These are phyloP conservation scores for Isoetes engelmannii DNA, from an alignment of 83 land plant species.

Conservation along the genomic window DNA sequence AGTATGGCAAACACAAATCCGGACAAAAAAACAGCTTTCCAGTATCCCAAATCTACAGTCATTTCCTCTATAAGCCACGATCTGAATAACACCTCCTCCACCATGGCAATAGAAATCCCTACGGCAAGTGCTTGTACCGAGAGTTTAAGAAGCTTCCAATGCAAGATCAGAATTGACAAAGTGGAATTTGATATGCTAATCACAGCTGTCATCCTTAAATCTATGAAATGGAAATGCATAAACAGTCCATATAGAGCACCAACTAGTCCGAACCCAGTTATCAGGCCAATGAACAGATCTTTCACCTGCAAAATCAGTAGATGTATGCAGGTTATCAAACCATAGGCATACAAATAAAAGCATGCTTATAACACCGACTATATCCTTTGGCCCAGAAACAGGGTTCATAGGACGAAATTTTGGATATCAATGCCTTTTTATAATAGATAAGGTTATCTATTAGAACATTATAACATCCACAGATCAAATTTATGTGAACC, in stretches of 20 bases:
- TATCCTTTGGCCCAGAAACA: not conserved
- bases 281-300: slow-evolving; percentile 46
- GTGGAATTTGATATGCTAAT: too few relatives aligned
- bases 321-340: not conserved
- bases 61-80: slow-evolving; percentile 92
- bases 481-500: too few relatives aligned
- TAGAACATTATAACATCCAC: too few relatives aligned
- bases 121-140: slow-evolving; percentile 39
- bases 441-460: too few relatives aligned
- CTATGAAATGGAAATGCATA: too few relatives aligned
- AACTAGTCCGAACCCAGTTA: slow-evolving; percentile 53
- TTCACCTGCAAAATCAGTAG: slow-evolving; percentile 44
- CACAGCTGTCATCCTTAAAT: too few relatives aligned
- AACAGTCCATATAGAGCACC: slow-evolving; percentile 32
- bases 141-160: slow-evolving; percentile 15
- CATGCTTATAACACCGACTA: not conserved
- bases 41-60: slow-evolving; percentile 69
- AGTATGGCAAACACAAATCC: slow-evolving; percentile 60
- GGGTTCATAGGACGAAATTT: too few relatives aligned
- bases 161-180: not conserved
- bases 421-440: too few relatives aligned
- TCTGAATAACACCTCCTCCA: slow-evolving; percentile 88
- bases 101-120: slow-evolving; percentile 46
- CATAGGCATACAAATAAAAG: not conserved
- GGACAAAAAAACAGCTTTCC: slow-evolving; percentile 60